Evolutionary conservation across 352 stramenopile genomes (phyloP), one percentile per base, ranked within the genome.

Genomic region (Globisporangium echinulatum): DNA sequence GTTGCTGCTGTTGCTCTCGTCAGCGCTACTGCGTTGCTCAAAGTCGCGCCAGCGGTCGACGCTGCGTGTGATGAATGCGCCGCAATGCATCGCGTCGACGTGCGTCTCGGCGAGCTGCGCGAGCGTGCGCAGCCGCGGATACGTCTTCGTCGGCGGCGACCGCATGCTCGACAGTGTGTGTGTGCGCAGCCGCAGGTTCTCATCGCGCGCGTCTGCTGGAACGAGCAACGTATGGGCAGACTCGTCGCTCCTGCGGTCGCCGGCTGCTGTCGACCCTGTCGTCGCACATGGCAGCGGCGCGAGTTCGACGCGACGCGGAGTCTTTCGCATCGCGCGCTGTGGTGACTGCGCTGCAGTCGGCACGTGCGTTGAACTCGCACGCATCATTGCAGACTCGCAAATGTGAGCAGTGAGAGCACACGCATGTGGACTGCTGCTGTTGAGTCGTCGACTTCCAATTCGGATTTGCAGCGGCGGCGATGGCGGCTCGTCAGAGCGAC

Each of bases 31-130:
- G 14, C 14, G 48, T 39, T 33, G 25, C 25, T 58, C 52, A 40
- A 83, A 77, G 13, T 47, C 61, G 6, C 46, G 33, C 77, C 75
- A 89, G 1, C 77, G 75, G 33, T 48, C 36, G 38, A 70, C 61
- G 38, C 79, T 87, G 14, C 77, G 72, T 6, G 59, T 44, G 4
- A 89, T 65, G 47, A 87, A 87, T 14, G 71, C 60, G 25, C 75
- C 74, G 33, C 47, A 59, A 36, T 75, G 67, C 57, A 89, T 67
- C 2, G 55, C 58, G 40, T 49, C 37, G 19, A 85, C 71, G 13
- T 79, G 79, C 7, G 60, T 56, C 19, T 74, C 63, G 1, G 67
- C 77, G 10, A 89, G 59, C 25, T 79, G 67, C 8, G 62, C 49
- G 14, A 89, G 66, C 19, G 79, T 89, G 42, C 75, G 65, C 6